These are phyloP conservation scores for Lactarius vividus DNA, from an alignment of 768 basidiomycete genomes.

Conservation along the genomic window DNA sequence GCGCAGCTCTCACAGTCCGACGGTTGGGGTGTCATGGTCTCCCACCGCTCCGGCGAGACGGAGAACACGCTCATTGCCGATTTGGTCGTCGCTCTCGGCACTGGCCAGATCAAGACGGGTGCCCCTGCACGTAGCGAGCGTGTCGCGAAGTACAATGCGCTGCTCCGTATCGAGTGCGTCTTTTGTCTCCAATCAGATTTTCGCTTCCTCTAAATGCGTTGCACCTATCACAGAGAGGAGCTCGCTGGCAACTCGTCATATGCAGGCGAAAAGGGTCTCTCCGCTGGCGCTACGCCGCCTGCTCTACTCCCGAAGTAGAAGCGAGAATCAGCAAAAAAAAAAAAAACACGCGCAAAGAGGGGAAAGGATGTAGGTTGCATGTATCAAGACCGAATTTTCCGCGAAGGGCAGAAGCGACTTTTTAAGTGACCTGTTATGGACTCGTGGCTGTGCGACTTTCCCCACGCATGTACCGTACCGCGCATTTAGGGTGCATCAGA, in stretches of 20 bases:
- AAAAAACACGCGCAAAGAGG: not conserved
- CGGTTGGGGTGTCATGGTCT: constrained; percentile 99
- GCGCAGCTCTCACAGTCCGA: constrained; percentile 94
- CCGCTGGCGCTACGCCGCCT: constrained; percentile 71
- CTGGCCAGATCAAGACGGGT: constrained; percentile 98
- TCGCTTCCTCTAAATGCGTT: constrained; percentile 16
- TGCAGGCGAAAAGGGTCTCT: constrained; percentile 78
- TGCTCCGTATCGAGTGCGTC: constrained; percentile 85
- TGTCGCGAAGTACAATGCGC: constrained; percentile 89
- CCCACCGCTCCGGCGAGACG: constrained; percentile 98
- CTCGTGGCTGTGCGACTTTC: not conserved
- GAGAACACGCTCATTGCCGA: constrained; percentile 97
- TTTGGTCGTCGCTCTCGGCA: constrained; percentile 88
- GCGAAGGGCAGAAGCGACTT: constrained; percentile 1
- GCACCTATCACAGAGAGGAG: constrained; percentile 58
- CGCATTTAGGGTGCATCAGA: not conserved
- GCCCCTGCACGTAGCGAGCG: constrained; percentile 96
- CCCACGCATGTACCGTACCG: not conserved
- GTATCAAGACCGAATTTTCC: constrained; percentile 9
- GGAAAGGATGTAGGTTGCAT: constrained; percentile 2
- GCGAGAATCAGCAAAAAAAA: not conserved
- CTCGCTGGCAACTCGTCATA: constrained; percentile 65
- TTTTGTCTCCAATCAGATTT: constrained; percentile 14
- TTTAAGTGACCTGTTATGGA: not conserved
- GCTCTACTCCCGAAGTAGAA: constrained; percentile 65